phyloP scores from a whole-genome alignment of 73 alveolate species.

The Paramecium biaurelia region DNA sequence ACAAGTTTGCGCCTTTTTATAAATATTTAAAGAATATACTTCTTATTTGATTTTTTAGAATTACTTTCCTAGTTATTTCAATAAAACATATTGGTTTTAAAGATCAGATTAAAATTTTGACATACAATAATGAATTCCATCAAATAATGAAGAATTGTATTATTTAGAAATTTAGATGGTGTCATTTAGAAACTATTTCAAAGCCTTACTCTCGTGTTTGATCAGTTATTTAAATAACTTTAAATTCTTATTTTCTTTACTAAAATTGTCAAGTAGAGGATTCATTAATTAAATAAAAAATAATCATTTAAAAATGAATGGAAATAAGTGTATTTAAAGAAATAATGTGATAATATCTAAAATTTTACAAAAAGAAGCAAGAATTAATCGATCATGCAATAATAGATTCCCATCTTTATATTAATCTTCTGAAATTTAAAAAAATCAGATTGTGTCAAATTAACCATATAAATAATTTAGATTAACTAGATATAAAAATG shows the following conservation, averaged over 20 bases:
- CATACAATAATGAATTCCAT: not conserved
- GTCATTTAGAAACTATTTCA: not conserved
- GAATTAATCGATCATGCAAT: not conserved
- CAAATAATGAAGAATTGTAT: not conserved
- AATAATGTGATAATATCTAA: not conserved
- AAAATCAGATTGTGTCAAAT: not conserved
- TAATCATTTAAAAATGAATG: not conserved
- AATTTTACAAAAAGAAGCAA: not conserved
- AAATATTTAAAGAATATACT: not conserved
- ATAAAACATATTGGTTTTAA: not conserved
- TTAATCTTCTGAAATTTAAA: not conserved
- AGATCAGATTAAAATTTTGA: not conserved
- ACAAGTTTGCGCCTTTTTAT: not conserved
- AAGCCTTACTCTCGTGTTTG: not conserved
- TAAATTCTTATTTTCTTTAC: not conserved
- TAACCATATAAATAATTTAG: not conserved
- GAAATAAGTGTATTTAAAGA: not conserved
- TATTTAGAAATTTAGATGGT: not conserved
- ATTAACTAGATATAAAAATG: not conserved
- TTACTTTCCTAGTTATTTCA: not conserved
- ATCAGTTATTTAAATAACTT: not conserved
- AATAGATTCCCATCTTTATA: not conserved
- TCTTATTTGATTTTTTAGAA: not conserved
- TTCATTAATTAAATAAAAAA: not conserved
- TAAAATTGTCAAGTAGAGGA: not conserved